A percentile compares a stretch with the other conserved stretches of the same genome.
Conservation (phyloP, 139 green algal species). For the Spirogloea muscicola region DNA sequence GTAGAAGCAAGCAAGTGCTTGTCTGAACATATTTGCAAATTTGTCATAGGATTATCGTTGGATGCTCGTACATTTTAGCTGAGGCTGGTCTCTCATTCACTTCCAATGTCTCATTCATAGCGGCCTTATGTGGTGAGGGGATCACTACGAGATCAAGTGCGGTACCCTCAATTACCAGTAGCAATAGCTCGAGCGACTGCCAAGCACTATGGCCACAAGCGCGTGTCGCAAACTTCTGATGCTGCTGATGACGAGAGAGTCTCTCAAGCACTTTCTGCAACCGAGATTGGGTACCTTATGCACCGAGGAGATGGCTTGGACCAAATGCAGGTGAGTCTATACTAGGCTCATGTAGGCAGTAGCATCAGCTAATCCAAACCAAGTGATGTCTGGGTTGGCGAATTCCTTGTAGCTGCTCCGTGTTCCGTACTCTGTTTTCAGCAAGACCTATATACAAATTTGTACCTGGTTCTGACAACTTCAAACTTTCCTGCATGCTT, state of each 20-base stretch:
- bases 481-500: not conserved
- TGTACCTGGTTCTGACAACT: no score
- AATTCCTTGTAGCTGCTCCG: no score
- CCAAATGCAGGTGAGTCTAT: slow-evolving; percentile 34
- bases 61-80: no score
- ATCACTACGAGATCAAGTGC: slow-evolving; percentile 53
- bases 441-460: no score
- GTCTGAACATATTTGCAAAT: no score
- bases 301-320: slow-evolving; percentile 43
- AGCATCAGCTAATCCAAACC: not conserved
- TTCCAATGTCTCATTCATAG: slow-evolving; percentile 48
- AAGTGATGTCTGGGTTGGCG: no score
- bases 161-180: slow-evolving; percentile 42
- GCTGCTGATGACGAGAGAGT: slow-evolving; percentile 14
- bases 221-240: not conserved
- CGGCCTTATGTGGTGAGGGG: slow-evolving; percentile 53
- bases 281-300: slow-evolving; percentile 46
- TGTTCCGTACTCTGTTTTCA: no score
- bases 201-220: not conserved
- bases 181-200: not conserved
- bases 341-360: not conserved
- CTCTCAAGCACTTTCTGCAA: not conserved
- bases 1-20: no score
- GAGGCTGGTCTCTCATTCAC: slow-evolving; percentile 8
- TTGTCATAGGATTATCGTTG: no score